phyloP scores from a whole-genome alignment of 352 stramenopile genomes.

The Pythium vanterpoolii region DNA sequence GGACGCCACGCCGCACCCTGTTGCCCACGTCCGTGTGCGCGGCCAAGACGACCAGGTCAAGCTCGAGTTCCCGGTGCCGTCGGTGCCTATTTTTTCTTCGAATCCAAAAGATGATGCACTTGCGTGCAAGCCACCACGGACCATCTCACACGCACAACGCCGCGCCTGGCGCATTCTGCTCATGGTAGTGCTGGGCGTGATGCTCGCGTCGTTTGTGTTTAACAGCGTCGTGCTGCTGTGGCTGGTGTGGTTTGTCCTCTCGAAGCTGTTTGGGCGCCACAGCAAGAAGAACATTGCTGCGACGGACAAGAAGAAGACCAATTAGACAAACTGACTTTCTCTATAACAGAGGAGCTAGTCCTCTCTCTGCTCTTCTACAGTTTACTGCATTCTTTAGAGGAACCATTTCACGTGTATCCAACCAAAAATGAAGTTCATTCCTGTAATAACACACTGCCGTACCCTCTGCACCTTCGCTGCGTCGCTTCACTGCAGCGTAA shows the following conservation, averaged over 20 bases:
- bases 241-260: conserved; percentile 57
- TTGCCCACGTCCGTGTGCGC: conserved; percentile 56
- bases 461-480: not conserved
- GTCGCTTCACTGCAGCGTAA: not conserved
- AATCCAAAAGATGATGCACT: conserved; percentile 40
- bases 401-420: too few species aligned
- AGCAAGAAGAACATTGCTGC: conserved; percentile 31
- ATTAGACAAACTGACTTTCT: conserved; percentile 18
- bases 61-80: conserved; percentile 57
- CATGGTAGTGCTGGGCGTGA: conserved; percentile 30
- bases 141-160: conserved; percentile 31
- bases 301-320: conserved; percentile 23
- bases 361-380: too few species aligned
- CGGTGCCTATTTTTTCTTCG: conserved; percentile 35
- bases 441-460: not conserved
- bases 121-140: conserved; percentile 44
- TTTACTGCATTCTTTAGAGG: too few species aligned
- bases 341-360: not conserved
- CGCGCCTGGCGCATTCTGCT: conserved; percentile 42
- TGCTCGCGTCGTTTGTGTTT: conserved; percentile 49
- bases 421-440: too few species aligned
- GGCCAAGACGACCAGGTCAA: conserved; percentile 67
- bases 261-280: conserved; percentile 28
- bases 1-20: conserved; percentile 40
- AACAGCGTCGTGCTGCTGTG: conserved; percentile 54